Conservation (phyloP, 148 eudicot species). For the Amaranthus cruentus region DNA sequence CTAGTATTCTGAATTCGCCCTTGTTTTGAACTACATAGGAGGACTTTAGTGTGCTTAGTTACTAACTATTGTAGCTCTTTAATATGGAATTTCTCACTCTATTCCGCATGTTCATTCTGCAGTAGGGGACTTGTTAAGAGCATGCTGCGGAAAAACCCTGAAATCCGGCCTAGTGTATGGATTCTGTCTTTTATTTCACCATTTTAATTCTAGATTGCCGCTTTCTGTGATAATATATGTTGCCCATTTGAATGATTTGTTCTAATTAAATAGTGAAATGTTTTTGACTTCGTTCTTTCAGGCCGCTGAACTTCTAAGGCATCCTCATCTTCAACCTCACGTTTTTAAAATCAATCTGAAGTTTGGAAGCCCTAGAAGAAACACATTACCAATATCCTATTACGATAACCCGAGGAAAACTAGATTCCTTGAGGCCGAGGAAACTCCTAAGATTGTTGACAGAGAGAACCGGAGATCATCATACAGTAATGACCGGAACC, state of each 20-base stretch:
- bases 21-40: background rate
- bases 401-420: slow-evolving; percentile 41
- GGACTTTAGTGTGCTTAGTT: background rate
- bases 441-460: slow-evolving; percentile 31
- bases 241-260: background rate
- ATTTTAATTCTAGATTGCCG: background rate
- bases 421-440: slow-evolving; percentile 43
- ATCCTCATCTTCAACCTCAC: slow-evolving; percentile 72
- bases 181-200: slow-evolving; percentile 4
- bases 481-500: slow-evolving; percentile 64
- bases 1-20: no score
- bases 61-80: background rate
- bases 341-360: slow-evolving; percentile 54
- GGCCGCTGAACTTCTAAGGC: slow-evolving; percentile 90
- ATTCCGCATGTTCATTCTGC: slow-evolving; percentile 12
- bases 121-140: slow-evolving; percentile 94
- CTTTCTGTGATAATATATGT: background rate
- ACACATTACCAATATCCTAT: slow-evolving; percentile 50
- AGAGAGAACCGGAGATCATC: slow-evolving; percentile 56
- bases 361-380: slow-evolving; percentile 55
- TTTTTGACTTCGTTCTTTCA: slow-evolving; percentile 19
- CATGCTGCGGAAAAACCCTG: slow-evolving; percentile 94
- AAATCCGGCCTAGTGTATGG: slow-evolving; percentile 86
- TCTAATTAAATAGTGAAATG: background rate
- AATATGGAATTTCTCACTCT: slow-evolving; percentile 11